Evolutionary conservation across 2,329 filamentous ascomycete species (phyloP).

Genomic region (Aspergillus sp.): DNA sequence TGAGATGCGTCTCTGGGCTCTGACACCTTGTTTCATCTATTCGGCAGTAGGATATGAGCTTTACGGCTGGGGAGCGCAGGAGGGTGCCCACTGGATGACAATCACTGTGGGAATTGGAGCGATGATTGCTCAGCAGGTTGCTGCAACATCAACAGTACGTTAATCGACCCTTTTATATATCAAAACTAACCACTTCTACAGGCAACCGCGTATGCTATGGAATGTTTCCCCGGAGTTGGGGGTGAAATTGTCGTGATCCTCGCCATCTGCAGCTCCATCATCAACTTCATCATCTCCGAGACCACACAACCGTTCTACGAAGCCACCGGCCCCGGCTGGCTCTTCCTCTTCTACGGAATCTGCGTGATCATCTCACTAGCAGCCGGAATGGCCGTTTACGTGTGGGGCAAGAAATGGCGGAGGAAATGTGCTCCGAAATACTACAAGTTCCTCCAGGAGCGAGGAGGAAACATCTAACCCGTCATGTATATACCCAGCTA

Average conservation of each 20-base stretch:
- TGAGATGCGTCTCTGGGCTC: conserved; percentile 2
- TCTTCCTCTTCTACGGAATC: conserved; percentile 4
- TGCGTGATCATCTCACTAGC: conserved; percentile 3
- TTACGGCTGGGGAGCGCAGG: conserved; percentile 1
- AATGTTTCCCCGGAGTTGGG: background rate
- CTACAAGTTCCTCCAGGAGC: conserved; percentile 3
- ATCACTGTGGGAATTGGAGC: background rate
- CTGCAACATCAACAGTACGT: background rate
- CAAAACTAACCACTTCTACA: background rate
- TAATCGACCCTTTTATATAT: background rate
- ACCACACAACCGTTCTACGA: conserved; percentile 2
- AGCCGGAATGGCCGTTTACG: background rate
- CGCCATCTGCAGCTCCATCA: conserved; percentile 1
- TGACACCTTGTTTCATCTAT: conserved; percentile 4
- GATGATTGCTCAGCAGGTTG: conserved; percentile 1
- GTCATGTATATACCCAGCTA: background rate
- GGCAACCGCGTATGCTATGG: background rate
- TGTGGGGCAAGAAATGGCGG: conserved; percentile 3
- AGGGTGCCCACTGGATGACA: conserved; percentile 1
- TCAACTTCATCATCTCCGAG: conserved; percentile 7
- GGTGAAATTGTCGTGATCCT: conserved; percentile 1
- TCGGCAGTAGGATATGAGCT: background rate
- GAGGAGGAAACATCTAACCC: background rate
- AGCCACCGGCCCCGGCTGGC: background rate
- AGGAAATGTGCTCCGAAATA: background rate